phyloP scores from a whole-genome alignment of 2,329 filamentous ascomycete species.

The Sclerotinia minor region DNA sequence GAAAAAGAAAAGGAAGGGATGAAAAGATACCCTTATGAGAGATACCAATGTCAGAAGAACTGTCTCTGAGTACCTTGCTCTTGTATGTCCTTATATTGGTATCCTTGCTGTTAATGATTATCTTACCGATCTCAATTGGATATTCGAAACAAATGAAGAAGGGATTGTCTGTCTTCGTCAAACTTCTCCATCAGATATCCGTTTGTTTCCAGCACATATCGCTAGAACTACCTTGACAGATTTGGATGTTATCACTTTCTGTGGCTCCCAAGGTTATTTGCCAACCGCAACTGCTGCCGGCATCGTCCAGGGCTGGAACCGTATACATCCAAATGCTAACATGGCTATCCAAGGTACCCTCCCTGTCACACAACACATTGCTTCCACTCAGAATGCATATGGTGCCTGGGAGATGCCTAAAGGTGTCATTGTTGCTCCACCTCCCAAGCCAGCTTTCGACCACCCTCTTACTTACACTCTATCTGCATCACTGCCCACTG shows the following conservation, averaged over 20 bases:
- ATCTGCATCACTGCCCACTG: neutral
- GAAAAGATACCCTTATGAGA: slow-evolving; percentile 29
- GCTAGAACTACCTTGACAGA: slow-evolving; percentile 32
- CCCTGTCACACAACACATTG: slow-evolving; percentile 14
- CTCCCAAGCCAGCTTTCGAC: slow-evolving; percentile 3
- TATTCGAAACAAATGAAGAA: slow-evolving; percentile 22
- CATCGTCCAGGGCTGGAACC: slow-evolving; percentile 8
- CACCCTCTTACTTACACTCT: neutral
- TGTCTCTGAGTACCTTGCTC: slow-evolving; percentile 28
- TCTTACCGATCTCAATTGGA: slow-evolving; percentile 33
- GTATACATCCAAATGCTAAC: neutral
- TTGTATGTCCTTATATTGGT: slow-evolving; percentile 31
- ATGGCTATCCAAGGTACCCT: slow-evolving; percentile 10
- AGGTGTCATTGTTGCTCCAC: neutral
- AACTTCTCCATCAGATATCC: slow-evolving; percentile 27
- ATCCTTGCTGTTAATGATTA: slow-evolving; percentile 32
- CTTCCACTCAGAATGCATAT: slow-evolving; percentile 21
- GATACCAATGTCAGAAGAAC: slow-evolving; percentile 30
- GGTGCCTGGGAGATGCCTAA: slow-evolving; percentile 10
- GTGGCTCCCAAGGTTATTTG: slow-evolving; percentile 22
- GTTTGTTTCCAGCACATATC: slow-evolving; percentile 27
- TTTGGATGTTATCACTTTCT: slow-evolving; percentile 33
- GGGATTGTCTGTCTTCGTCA: slow-evolving; percentile 29
- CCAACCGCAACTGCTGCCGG: neutral
- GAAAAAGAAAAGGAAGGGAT: neutral